Base-by-base conservation (phyloP, 139 green algal genomes). In the Chlamydomonas sphaeroides region DNA sequence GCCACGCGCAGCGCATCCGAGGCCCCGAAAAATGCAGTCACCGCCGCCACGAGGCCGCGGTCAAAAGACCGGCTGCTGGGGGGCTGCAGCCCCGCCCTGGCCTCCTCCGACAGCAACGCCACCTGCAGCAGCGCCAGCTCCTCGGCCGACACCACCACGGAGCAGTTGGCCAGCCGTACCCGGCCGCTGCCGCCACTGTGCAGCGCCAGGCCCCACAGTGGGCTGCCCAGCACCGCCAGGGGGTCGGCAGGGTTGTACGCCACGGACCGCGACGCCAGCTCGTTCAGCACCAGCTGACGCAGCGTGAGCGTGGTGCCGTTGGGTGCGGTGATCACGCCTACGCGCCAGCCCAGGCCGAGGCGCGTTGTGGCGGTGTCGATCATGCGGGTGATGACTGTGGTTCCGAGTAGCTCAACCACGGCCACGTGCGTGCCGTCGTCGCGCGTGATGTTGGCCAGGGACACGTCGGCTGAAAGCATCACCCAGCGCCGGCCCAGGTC, bases 141-240 rank as follows among this genome's bases (percentile, higher is more conserved):
- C 4, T 41, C 42, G 1, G 8, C 33, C 21, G 62, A 42, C 28
- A 84, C 48, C 65, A 84, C 28, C 33, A 84, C 25, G 41, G 65
- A 76, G 65, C 32, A 39, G 36, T 75, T 75, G 0, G 38, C 18
- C 2, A 84, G 48, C 33, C 1, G 3, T 8, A 57, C 5, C 4
- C 3, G 42, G 26, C 15, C 18, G 48, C 10, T n/a, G 35, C 26
- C 21, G 14, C 33, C 35, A 8, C 30, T n/a, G n/a, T n/a, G 17
- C 65, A 56, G 48, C 26, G 65, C 32, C 48, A 84, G 26, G 15
- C 65, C 77, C 77, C 77, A 84, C 45, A 84, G 77, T 65, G 65
- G 77, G 49, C 48, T 67, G 6, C 21, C 49, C 17, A 84, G 77
- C 17, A 67, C 48, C 0, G 38, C 77, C 35, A 75, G 63, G 1